Base-by-base conservation (phyloP, 441 rosid genomes). In the Pelargonium citronellum region DNA sequence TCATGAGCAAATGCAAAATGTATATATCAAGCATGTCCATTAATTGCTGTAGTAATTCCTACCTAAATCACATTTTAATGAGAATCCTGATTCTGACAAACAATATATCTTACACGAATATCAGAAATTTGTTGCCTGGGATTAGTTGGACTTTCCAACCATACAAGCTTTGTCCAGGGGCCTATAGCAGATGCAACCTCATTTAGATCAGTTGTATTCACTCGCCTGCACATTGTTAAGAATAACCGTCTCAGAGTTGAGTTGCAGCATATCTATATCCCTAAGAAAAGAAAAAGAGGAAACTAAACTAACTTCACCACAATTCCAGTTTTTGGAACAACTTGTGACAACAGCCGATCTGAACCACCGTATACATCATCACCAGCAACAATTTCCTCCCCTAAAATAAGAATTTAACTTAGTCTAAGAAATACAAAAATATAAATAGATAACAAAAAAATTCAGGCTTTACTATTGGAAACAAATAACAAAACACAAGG, bases 291-390 rank as follows among this genome's bases (percentile, higher is more conserved):
- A 58, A 10, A 69, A 70, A 16, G 62, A 30, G 37, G 37, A 27
- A 67, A 41, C 41, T 34, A 22, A 66, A 89, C 94, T 87, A 64
- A 91, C 97, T 84, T 95, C 63, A 95, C 89, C 68, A 82, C 73
- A 74, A 92, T 76, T 67, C 97, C 97, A 70, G 78, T 63, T 89
- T 81, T 87, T 71, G 97, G 96, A 77, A 88, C 75, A 34, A 95
- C 89, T 87, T 79, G 89, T 17, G 97, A 89, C 78, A 90, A 75
- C 76, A 95, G 83, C 60, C 96, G 84, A 78, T 95, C 97, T 12
- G 99, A 87, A 68, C 98, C 98, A 64, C 98, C 97, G 79, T 95
- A 95, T 6, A 95, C 58, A 80, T 92, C 98, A 75, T 95, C 97
- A 69, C 96, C 97, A 53, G 96, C 99, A 73, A 91, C 89, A 84